A percentile compares a stretch with the other conserved stretches of the same genome.
These are phyloP conservation scores for Trifolium dubium DNA, from an alignment of 306 rosid genomes.

Conservation along the genomic window DNA sequence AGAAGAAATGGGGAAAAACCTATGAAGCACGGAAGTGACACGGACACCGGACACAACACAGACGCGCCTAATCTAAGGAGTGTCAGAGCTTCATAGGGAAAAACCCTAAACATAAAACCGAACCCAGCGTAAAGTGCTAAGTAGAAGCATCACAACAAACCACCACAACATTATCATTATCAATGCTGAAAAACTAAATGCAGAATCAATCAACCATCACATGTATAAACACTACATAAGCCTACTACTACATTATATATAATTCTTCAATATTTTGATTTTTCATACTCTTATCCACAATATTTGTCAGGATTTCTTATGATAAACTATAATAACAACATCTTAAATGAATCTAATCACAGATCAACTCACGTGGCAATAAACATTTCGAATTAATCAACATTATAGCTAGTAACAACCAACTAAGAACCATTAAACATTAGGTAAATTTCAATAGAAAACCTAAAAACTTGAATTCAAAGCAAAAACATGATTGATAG, in stretches of 20 bases:
- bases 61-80: too few relatives aligned
- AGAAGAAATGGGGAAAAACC: constrained; percentile 2
- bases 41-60: too few relatives aligned
- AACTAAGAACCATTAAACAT: too few relatives aligned
- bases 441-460: constrained; percentile 1
- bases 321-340: not conserved
- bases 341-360: not conserved
- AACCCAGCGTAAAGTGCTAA: not conserved
- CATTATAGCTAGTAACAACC: not conserved
- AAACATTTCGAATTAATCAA: constrained; percentile 1
- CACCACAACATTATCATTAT: constrained; percentile 5
- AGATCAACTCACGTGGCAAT: not conserved
- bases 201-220: not conserved
- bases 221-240: not conserved
- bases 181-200: not conserved
- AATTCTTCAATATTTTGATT: constrained; percentile 12
- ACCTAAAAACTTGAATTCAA: not conserved
- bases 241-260: not conserved
- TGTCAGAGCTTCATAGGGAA: too few relatives aligned
- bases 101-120: constrained; percentile 16
- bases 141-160: constrained; percentile 15
- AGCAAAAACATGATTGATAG: not conserved
- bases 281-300: not conserved
- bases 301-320: not conserved
- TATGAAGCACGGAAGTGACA: too few relatives aligned